A percentile compares a stretch with the other conserved stretches of the same genome.
These are phyloP conservation scores for Chlamydomonas schloesseri DNA, from an alignment of 139 green algal genomes.

Conservation along the genomic window DNA sequence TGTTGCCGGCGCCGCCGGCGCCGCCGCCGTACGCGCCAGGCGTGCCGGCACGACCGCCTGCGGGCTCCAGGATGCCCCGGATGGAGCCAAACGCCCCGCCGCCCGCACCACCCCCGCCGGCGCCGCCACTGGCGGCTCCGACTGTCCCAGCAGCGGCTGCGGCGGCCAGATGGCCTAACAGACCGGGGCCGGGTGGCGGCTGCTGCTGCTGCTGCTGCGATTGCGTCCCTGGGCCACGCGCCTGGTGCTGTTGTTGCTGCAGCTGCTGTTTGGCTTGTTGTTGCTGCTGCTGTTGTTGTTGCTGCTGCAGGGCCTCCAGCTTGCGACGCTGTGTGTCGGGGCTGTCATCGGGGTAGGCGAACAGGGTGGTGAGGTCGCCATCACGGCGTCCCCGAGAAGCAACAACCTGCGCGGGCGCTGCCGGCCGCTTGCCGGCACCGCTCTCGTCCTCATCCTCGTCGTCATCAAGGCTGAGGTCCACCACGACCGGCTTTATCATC, in stretches of 20 bases:
- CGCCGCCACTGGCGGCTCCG: not conserved
- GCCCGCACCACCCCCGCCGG: not conserved
- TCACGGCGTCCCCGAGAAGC: not conserved
- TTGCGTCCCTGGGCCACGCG: no score
- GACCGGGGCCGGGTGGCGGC: no score
- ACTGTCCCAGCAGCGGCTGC: no score
- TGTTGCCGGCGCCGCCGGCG: no score
- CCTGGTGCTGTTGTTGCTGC: not conserved
- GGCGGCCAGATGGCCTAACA: no score
- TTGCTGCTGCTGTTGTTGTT: not conserved
- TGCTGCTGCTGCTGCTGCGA: no score
- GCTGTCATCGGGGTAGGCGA: conserved; percentile 27
- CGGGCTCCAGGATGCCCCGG: not conserved
- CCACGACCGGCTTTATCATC: not conserved
- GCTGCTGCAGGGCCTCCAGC: not conserved
- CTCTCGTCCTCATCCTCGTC: conserved; percentile 10
- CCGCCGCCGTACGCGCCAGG: no score
- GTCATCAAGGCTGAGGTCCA: conserved; percentile 12
- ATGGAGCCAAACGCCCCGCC: no score
- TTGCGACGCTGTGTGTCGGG: conserved; percentile 15
- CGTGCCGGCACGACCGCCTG: no score
- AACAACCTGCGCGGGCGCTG: not conserved
- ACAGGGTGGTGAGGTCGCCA: not conserved
- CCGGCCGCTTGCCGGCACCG: not conserved
- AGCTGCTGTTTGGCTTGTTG: not conserved